Evolutionary conservation across 257 asterid species (phyloP).

Genomic region (Gentiana straminea): DNA sequence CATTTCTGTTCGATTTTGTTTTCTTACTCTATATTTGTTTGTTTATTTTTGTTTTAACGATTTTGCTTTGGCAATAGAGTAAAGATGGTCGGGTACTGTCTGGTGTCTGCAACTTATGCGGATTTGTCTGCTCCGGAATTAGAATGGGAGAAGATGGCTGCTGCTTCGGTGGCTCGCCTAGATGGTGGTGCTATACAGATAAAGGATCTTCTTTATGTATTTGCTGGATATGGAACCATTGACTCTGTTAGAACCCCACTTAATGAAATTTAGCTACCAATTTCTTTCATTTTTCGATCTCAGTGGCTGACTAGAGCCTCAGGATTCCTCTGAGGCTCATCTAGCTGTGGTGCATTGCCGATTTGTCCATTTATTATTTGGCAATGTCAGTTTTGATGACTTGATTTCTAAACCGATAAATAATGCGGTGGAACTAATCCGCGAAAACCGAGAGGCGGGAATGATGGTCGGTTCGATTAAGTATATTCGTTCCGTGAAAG

Average conservation of each 20-base stretch:
- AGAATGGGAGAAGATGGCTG: slow-evolving; percentile 83
- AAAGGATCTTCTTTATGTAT: slow-evolving; percentile 69
- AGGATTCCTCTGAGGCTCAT: neutral
- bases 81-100: slow-evolving; percentile 33
- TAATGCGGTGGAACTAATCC: too few relatives aligned
- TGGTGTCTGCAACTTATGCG: slow-evolving; percentile 55
- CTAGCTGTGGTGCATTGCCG: neutral
- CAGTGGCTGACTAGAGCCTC: neutral
- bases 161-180: slow-evolving; percentile 90
- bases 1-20: neutral
- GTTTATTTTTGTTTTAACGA: neutral
- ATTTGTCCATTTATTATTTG: neutral
- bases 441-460: too few relatives aligned
- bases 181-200: slow-evolving; percentile 92
- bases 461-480: too few relatives aligned
- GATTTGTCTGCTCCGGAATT: slow-evolving; percentile 77
- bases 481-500: too few relatives aligned
- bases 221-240: slow-evolving; percentile 97
- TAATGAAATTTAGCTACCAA: neutral
- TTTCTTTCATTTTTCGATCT: neutral
- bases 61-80: slow-evolving; percentile 6
- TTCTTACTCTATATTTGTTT: neutral
- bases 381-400: too few relatives aligned
- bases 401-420: too few relatives aligned
- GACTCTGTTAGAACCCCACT: slow-evolving; percentile 37